phyloP scores from a whole-genome alignment of 1,284 basidiomycete genomes.

The Cutaneotrichosporon sp. region DNA sequence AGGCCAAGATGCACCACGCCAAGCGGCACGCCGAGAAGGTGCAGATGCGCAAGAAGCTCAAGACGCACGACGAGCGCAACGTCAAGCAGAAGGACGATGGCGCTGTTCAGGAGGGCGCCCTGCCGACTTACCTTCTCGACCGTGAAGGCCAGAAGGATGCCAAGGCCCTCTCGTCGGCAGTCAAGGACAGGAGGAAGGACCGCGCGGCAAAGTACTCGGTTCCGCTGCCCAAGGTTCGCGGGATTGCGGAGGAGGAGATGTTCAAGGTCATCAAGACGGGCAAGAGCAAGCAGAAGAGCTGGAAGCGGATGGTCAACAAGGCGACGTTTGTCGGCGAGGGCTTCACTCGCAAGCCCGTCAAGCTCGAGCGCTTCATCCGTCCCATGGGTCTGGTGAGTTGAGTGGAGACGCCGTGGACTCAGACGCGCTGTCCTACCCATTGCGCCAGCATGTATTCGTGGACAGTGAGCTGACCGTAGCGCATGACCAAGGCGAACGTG shows the following conservation, averaged over 20 bases:
- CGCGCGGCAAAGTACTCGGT: constrained; percentile 98
- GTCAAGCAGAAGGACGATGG: constrained; percentile 87
- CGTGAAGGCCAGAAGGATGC: constrained; percentile 96
- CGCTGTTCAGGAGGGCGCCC: constrained; percentile 75
- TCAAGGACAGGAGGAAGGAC: constrained; percentile 99
- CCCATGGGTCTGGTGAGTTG: constrained; percentile 78
- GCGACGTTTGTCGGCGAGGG: constrained; percentile 98
- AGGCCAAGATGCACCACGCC: constrained; percentile 95
- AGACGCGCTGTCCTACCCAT: not conserved
- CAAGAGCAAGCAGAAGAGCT: constrained; percentile 92
- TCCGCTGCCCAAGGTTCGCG: constrained; percentile 91
- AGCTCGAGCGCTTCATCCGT: constrained; percentile 96
- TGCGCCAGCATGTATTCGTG: not conserved
- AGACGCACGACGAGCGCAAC: constrained; percentile 97
- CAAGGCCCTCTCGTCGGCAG: constrained; percentile 91
- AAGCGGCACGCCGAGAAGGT: constrained; percentile 96
- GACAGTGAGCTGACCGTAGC: constrained; percentile 31
- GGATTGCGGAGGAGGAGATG: constrained; percentile 99
- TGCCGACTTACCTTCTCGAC: constrained; percentile 93
- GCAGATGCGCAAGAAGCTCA: constrained; percentile 98
- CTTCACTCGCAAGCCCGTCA: constrained; percentile 97
- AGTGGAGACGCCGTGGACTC: too few species aligned
- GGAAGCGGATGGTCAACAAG: constrained; percentile 99
- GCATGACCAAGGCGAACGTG: constrained; percentile 97
- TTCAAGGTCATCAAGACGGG: constrained; percentile 99